Conservation (phyloP, 2,329 filamentous ascomycete genomes). For the Xylariomycetidae sp. region DNA sequence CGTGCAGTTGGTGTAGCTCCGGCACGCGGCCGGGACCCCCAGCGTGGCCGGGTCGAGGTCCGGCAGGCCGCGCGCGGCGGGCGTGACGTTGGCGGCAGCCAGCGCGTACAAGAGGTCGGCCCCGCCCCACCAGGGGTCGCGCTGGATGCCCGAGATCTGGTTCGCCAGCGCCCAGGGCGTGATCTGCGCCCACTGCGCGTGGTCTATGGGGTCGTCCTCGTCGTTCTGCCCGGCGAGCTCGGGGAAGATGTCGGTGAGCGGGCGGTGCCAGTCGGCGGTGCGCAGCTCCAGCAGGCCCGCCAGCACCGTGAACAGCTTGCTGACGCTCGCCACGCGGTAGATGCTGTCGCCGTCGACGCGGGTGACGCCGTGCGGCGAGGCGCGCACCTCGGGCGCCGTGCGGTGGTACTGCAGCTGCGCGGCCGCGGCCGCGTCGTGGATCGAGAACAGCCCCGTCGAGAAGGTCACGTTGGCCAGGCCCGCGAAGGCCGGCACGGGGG, state of each 20-base stretch:
- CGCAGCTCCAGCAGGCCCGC: constrained; percentile 30
- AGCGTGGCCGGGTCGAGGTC: constrained; percentile 9
- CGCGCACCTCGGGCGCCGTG: constrained; percentile 26
- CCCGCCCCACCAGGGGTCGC: too few relatives aligned
- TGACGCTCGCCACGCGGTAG: constrained; percentile 35
- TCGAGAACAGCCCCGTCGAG: constrained; percentile 33
- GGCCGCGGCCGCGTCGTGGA: constrained; percentile 26
- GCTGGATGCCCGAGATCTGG: constrained; percentile 24
- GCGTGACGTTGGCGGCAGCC: too few relatives aligned
- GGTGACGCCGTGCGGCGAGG: constrained; percentile 24
- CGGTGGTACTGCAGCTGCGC: constrained; percentile 29
- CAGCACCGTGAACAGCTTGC: constrained; percentile 33
- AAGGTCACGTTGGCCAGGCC: constrained; percentile 30
- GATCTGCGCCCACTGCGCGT: constrained; percentile 26
- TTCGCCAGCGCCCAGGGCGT: constrained; percentile 27
- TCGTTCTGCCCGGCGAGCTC: constrained; percentile 18
- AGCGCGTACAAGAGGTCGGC: too few relatives aligned
- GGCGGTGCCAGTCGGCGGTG: constrained; percentile 27
- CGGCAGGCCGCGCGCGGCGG: too few relatives aligned
- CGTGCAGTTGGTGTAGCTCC: constrained; percentile 10
- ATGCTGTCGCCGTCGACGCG: constrained; percentile 35
- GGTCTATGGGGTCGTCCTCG: constrained; percentile 14
- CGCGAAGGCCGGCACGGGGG: constrained; percentile 7
- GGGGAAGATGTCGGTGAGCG: constrained; percentile 25
- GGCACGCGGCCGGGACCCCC: constrained; percentile 8